Conservation (phyloP, 1,284 basidiomycete species). For the Irpex lacteus region DNA sequence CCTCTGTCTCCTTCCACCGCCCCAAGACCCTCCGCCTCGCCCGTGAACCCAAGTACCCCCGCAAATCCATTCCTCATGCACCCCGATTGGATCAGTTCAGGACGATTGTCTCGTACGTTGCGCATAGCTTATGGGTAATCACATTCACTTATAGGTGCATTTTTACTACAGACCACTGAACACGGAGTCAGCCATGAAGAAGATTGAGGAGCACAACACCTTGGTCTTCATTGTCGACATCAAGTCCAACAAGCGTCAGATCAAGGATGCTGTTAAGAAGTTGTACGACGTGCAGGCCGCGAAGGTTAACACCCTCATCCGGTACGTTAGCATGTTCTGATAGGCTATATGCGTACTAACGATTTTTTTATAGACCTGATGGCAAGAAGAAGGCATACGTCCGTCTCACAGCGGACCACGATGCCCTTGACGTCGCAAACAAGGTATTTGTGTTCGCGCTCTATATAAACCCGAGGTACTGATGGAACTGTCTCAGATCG, state of each 20-base stretch:
- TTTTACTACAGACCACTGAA: slow-evolving; percentile 58
- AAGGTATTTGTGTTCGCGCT: slow-evolving; percentile 60
- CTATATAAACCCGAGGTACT: neutral
- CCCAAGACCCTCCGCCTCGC: slow-evolving; percentile 91
- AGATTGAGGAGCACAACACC: slow-evolving; percentile 99
- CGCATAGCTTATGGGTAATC: neutral
- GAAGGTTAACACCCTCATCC: slow-evolving; percentile 98
- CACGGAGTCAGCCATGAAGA: slow-evolving; percentile 91
- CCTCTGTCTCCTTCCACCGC: slow-evolving; percentile 92
- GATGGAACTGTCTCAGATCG: slow-evolving; percentile 52
- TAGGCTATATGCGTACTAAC: neutral
- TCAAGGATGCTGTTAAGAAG: slow-evolving; percentile 99
- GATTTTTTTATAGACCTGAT: slow-evolving; percentile 72
- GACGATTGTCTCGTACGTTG: slow-evolving; percentile 78
- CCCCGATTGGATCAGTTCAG: slow-evolving; percentile 97
- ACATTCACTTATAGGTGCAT: neutral
- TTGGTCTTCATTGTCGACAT: slow-evolving; percentile 97
- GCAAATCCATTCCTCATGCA: slow-evolving; percentile 92
- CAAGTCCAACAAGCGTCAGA: slow-evolving; percentile 96
- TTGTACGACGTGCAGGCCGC: slow-evolving; percentile 95
- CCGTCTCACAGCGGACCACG: slow-evolving; percentile 91
- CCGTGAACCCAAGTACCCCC: slow-evolving; percentile 89
- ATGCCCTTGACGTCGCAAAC: slow-evolving; percentile 98
- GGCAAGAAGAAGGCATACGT: slow-evolving; percentile 99
- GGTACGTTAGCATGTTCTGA: slow-evolving; percentile 49